Evolutionary conservation across 75 land plant genomes (phyloP).

Genomic region (Sequoia sempervirens): DNA sequence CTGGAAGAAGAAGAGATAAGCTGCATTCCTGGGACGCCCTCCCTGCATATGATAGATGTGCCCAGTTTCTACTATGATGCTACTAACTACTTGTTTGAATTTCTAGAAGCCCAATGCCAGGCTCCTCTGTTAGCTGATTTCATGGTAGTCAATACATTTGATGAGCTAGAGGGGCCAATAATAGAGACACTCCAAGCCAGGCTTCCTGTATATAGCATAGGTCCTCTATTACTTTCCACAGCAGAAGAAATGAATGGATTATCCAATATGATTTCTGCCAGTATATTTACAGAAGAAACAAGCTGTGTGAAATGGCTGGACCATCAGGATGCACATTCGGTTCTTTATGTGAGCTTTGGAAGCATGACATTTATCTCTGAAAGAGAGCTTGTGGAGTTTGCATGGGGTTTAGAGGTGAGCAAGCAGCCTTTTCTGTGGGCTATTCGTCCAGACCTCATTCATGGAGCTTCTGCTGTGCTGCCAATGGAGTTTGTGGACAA

Average conservation of each 20-base stretch:
- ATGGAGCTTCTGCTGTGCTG: background rate
- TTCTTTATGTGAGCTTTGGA: slow-evolving; percentile 17
- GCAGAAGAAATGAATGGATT: no score
- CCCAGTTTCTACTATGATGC: slow-evolving; percentile 37
- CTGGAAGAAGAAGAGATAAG: slow-evolving; percentile 23
- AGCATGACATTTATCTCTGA: background rate
- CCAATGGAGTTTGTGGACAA: slow-evolving; percentile 3
- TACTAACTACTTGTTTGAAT: background rate
- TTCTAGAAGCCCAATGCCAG: background rate
- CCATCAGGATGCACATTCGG: background rate
- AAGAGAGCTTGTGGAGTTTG: background rate
- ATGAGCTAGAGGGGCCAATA: background rate
- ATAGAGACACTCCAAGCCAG: no score
- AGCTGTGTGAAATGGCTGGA: slow-evolving; percentile 18
- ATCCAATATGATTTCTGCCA: background rate
- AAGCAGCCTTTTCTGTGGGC: slow-evolving; percentile 15
- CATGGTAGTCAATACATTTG: background rate
- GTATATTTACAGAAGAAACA: slow-evolving; percentile 7
- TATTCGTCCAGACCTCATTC: background rate
- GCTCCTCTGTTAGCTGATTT: background rate
- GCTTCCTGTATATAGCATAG: no score
- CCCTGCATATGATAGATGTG: slow-evolving; percentile 35
- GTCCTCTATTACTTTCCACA: no score
- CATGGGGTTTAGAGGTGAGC: slow-evolving; percentile 15
- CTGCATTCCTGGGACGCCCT: slow-evolving; percentile 10